Percentiles rank a stretch among this genome's conserved stretches.
Conservation (phyloP, 2,329 filamentous ascomycete genomes). For the Fusarium sp. region DNA sequence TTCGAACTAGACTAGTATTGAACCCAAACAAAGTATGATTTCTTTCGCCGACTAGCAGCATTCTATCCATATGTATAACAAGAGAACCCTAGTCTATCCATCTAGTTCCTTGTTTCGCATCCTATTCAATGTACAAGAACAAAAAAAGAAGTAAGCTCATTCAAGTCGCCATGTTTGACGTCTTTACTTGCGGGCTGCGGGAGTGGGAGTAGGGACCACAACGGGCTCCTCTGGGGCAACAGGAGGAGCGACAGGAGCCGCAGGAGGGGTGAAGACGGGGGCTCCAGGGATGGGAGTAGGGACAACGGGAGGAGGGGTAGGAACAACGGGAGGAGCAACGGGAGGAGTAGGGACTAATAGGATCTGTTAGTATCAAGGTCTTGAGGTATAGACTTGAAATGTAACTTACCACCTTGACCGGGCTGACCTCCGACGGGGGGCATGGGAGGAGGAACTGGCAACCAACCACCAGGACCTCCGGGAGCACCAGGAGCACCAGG, state of each 20-base stretch:
- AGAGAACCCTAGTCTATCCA: conserved; percentile 11
- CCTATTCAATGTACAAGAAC: conserved; percentile 18
- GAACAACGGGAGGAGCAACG: background rate
- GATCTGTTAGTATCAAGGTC: conserved; percentile 4
- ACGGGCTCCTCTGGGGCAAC: conserved; percentile 2
- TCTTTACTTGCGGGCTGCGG: conserved; percentile 22
- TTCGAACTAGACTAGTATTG: no score
- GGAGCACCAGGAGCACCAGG: background rate
- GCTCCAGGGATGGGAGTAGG: conserved; percentile 14
- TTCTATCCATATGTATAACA: conserved; percentile 22
- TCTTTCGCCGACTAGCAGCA: background rate
- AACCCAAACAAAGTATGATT: conserved; percentile 1
- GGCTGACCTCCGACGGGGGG: background rate
- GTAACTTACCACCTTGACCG: conserved; percentile 20
- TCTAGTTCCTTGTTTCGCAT: background rate
- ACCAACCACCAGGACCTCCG: conserved; percentile 18
- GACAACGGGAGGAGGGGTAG: conserved; percentile 8
- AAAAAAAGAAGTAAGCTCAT: conserved; percentile 7
- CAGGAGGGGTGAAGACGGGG: conserved; percentile 4
- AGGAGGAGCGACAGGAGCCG: background rate
- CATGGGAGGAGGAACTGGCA: conserved; percentile 7
- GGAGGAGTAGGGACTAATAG: conserved; percentile 5
- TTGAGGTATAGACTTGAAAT: background rate
- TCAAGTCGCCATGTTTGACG: background rate
- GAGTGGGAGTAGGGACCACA: conserved; percentile 25